phyloP scores from a whole-genome alignment of 768 basidiomycete species.

The Boletus rufocinnamomeus region DNA sequence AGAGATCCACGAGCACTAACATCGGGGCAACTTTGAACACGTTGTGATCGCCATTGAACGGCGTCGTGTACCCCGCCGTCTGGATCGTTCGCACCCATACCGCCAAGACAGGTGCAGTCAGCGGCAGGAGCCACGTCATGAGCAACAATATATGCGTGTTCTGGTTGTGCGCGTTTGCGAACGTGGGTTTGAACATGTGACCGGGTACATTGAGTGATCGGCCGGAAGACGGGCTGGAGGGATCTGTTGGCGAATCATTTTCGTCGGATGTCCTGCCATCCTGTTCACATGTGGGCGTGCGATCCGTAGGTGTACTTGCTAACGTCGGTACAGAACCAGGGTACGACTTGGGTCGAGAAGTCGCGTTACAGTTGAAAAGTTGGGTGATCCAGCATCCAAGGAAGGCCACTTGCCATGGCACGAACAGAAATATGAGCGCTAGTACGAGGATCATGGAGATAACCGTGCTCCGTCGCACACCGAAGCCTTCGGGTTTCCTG shows the following conservation, averaged over 20 bases:
- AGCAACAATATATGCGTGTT: slow-evolving; percentile 67
- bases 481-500: slow-evolving; percentile 35
- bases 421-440: slow-evolving; percentile 64
- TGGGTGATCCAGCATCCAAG: slow-evolving; percentile 84
- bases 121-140: slow-evolving; percentile 80
- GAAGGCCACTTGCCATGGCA: slow-evolving; percentile 94
- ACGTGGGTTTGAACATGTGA: slow-evolving; percentile 1
- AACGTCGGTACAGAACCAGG: slow-evolving; percentile 31
- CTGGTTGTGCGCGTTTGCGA: slow-evolving; percentile 43
- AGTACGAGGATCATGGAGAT: slow-evolving; percentile 63
- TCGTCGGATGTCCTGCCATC: slow-evolving; percentile 7
- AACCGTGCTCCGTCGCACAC: slow-evolving; percentile 49
- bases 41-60: slow-evolving; percentile 82
- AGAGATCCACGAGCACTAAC: slow-evolving; percentile 61
- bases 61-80: slow-evolving; percentile 75
- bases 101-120: slow-evolving; percentile 72
- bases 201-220: neutral
- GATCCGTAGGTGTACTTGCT: slow-evolving; percentile 25
- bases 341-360: slow-evolving; percentile 14
- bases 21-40: slow-evolving; percentile 65
- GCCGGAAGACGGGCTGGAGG: neutral
- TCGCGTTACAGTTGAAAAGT: slow-evolving; percentile 58
- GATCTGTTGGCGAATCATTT: slow-evolving; percentile 11
- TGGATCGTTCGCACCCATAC: slow-evolving; percentile 90
- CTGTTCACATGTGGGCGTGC: slow-evolving; percentile 25